Conservation (phyloP, 352 stramenopile species). For the Salisapilia sapeloensis region DNA sequence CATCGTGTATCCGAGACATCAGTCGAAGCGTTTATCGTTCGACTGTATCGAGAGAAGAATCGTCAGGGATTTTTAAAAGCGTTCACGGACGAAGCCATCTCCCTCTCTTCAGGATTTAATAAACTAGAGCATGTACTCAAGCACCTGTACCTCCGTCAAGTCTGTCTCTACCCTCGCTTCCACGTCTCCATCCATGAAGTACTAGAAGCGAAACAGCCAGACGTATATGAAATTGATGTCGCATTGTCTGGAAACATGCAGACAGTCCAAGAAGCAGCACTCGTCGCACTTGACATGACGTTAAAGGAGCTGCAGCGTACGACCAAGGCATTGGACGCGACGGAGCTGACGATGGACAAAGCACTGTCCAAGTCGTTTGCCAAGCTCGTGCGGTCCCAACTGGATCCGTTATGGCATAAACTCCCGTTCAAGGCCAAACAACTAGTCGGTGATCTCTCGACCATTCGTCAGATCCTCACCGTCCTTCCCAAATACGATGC, state of each 20-base stretch:
- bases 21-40: slow-evolving; percentile 94
- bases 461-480: slow-evolving; percentile 73
- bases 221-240: slow-evolving; percentile 92
- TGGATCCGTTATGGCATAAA: slow-evolving; percentile 96
- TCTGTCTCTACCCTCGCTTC: slow-evolving; percentile 93
- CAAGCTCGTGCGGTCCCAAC: slow-evolving; percentile 62
- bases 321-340: slow-evolving; percentile 62
- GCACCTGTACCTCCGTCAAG: slow-evolving; percentile 82
- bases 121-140: slow-evolving; percentile 92
- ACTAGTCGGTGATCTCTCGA: slow-evolving; percentile 70
- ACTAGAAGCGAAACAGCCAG: slow-evolving; percentile 71
- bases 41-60: slow-evolving; percentile 85
- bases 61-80: slow-evolving; percentile 91
- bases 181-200: slow-evolving; percentile 81
- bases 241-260: slow-evolving; percentile 83
- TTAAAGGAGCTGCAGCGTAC: slow-evolving; percentile 87
- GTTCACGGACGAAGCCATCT: slow-evolving; percentile 88
- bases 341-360: slow-evolving; percentile 86
- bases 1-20: slow-evolving; percentile 89
- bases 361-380: slow-evolving; percentile 78
- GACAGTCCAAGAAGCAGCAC: slow-evolving; percentile 87
- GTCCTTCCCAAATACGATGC: slow-evolving; percentile 92
- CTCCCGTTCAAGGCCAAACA: slow-evolving; percentile 88
- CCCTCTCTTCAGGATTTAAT: slow-evolving; percentile 86
- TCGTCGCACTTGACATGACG: slow-evolving; percentile 86